Evolutionary conservation across 805 yeast genomes (phyloP), one percentile per base, ranked within the genome.

Genomic region (Pichia rugopelliculosa): DNA sequence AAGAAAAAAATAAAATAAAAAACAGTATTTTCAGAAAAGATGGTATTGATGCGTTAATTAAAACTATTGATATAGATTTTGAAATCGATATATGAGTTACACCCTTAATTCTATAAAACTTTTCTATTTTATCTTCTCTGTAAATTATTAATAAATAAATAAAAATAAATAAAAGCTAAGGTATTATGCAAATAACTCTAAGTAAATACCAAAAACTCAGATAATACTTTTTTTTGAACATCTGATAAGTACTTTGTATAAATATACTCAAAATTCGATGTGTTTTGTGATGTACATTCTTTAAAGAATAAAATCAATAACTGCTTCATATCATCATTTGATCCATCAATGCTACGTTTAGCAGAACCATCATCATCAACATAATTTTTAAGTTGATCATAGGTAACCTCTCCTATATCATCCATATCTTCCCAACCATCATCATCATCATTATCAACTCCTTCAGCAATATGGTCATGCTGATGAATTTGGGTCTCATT

Each of bases 381-480:
- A 53, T 77, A 84, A 6, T 77, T 72, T 56, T 78, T 74, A 45
- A 85, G 60, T 50, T 80, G 82, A 22, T 80, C 85, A 58, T 72
- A 83, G 42, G 78, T 76, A 4, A 85, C 77, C 1, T 73, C 77
- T 1, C 82, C 85, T 39, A 78, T 67, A 43, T 80, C 86, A 15
- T 83, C 88, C 51, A 82, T 68, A 56, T 84, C 93, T 56, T 86
- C 93, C 90, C 93, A 84, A 1, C 75, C 88, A 21, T 70, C 82
- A 13, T 68, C 79, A 36, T 70, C 76, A 22, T 59, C 72, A n/a
- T 62, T 73, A 30, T 58, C 68, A 15, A 58, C 78, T 15, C 57
- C 72, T 9, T 58, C 73, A 2, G 54, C 70, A 4, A 23, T 41
- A n/a, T 42, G 43, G 2, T 21, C 41, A 42, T 34, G 30, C 3